Conservation (phyloP, 768 basidiomycete genomes). For the Sutorius australiensis region DNA sequence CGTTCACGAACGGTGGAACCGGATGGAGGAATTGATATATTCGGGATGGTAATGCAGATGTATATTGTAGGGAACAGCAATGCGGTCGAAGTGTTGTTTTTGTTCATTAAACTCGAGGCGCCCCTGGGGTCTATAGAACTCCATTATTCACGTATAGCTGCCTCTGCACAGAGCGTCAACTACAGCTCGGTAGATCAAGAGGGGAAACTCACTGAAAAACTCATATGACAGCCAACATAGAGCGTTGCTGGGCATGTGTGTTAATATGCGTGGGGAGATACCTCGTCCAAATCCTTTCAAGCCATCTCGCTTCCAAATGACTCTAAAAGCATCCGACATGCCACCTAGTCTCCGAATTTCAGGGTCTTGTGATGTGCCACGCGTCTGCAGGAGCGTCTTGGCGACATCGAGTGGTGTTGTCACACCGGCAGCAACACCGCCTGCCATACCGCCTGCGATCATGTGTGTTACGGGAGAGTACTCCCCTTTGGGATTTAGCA, state of each 20-base stretch:
- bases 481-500: constrained; percentile 78
- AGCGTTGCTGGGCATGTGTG: constrained; percentile 95
- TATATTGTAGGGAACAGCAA: constrained; percentile 11
- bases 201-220: constrained; percentile 82
- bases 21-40: not conserved
- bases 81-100: not conserved
- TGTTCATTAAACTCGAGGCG: constrained; percentile 7
- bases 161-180: constrained; percentile 42
- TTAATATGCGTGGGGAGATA: constrained; percentile 85
- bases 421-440: constrained; percentile 90
- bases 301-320: constrained; percentile 87
- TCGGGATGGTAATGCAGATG: constrained; percentile 15
- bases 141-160: constrained; percentile 51
- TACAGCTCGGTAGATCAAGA: not conserved
- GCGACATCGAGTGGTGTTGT: constrained; percentile 97
- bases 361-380: constrained; percentile 81
- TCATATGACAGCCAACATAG: constrained; percentile 98
- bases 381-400: constrained; percentile 94
- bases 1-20: not conserved
- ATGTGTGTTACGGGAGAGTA: constrained; percentile 96
- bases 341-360: constrained; percentile 83
- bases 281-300: constrained; percentile 83
- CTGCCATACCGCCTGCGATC: constrained; percentile 86
- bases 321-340: constrained; percentile 82
- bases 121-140: constrained; percentile 17